These are phyloP conservation scores for Yamadazyma tumulicola DNA, from an alignment of 805 yeast species.

Conservation along the genomic window DNA sequence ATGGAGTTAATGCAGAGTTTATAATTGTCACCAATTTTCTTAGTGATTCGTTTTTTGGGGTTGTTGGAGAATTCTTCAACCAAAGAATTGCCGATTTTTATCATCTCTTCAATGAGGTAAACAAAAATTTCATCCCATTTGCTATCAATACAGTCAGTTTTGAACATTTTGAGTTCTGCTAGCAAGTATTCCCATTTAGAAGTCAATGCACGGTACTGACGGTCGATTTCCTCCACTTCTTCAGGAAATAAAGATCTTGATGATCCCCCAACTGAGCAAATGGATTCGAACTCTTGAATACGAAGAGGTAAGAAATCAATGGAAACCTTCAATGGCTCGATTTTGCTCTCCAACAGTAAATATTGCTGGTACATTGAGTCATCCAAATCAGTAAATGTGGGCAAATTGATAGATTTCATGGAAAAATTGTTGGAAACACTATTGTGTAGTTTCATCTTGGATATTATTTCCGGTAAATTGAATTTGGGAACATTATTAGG, in stretches of 20 bases:
- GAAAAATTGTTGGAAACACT: constrained; percentile 12
- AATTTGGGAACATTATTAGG: constrained; percentile 18
- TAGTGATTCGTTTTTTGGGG: constrained; percentile 17
- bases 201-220: constrained; percentile 37
- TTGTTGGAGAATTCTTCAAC: constrained; percentile 7
- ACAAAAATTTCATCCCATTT: constrained; percentile 56
- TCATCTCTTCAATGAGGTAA: constrained; percentile 42
- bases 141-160: constrained; percentile 45
- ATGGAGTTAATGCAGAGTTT: constrained; percentile 38
- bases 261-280: constrained; percentile 9
- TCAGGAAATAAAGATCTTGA: constrained; percentile 20
- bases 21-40: constrained; percentile 30
- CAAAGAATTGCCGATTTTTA: constrained; percentile 9
- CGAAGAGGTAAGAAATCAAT: constrained; percentile 49
- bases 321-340: constrained; percentile 53
- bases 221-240: constrained; percentile 26
- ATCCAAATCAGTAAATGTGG: constrained; percentile 28
- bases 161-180: constrained; percentile 38
- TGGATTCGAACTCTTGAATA: constrained; percentile 38
- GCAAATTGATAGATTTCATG: constrained; percentile 21
- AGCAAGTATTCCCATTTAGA: constrained; percentile 41
- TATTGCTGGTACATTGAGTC: constrained; percentile 40
- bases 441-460: constrained; percentile 22
- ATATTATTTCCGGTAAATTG: constrained; percentile 17
- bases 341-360: constrained; percentile 34